phyloP scores from a whole-genome alignment of 2,329 filamentous ascomycete genomes.

The Neonectria punicea region DNA sequence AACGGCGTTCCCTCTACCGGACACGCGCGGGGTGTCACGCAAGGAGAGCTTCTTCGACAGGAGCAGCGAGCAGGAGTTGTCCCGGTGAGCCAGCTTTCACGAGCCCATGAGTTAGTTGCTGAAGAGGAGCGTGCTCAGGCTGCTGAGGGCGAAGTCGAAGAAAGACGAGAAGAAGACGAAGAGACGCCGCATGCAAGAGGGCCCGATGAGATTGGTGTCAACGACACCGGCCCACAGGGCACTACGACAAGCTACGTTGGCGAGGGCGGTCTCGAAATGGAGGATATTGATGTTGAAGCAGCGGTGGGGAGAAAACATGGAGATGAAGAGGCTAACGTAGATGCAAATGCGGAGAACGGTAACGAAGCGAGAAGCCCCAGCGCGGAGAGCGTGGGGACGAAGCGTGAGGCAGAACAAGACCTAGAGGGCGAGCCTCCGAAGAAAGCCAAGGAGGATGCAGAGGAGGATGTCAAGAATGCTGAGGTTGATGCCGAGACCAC shows the following conservation, averaged over 20 bases:
- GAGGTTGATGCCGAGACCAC: conserved; percentile 7
- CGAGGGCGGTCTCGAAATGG: conserved; percentile 58
- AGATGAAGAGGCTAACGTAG: conserved; percentile 30
- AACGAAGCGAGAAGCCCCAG: conserved; percentile 45
- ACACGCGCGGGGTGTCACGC: conserved; percentile 71
- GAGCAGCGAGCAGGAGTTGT: conserved; percentile 86
- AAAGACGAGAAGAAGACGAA: conserved; percentile 55
- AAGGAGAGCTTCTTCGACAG: conserved; percentile 86
- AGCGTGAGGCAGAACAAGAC: conserved; percentile 65
- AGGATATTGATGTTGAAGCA: conserved; percentile 69
- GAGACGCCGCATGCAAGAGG: conserved; percentile 84
- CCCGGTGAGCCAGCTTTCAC: conserved; percentile 69
- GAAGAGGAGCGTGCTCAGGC: conserved; percentile 42
- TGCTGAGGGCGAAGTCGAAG: conserved; percentile 46
- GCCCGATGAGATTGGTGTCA: conserved; percentile 84
- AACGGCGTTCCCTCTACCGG: conserved; percentile 72
- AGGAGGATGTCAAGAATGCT: conserved; percentile 26
- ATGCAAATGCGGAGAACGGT: conserved; percentile 35
- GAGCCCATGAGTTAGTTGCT: conserved; percentile 49
- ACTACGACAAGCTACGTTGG: conserved; percentile 54
- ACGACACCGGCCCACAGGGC: conserved; percentile 83
- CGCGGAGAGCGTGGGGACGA: conserved; percentile 55
- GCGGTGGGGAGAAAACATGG: conserved; percentile 66
- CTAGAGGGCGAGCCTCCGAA: conserved; percentile 56
- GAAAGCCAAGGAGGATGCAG: conserved; percentile 60